Conservation (phyloP, 1,284 basidiomycete genomes). For the Sanghuangporus sanghuang region DNA sequence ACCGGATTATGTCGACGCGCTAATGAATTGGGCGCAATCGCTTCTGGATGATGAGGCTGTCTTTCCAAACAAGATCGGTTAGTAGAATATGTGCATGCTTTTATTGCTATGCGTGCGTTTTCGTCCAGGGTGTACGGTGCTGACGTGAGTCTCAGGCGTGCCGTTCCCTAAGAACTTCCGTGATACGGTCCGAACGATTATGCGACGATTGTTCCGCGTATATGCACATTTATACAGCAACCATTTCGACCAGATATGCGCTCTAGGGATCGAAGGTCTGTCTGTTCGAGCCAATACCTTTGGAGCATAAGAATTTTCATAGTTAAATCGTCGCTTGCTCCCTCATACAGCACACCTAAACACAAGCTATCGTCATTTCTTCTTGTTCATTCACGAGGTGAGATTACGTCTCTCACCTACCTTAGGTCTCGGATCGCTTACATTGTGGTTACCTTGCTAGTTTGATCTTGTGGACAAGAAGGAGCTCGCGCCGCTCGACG, state of each 20-base stretch:
- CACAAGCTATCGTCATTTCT: slow-evolving; percentile 98
- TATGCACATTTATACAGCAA: slow-evolving; percentile 99
- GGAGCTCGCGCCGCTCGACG: slow-evolving; percentile 92
- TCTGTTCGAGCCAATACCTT: too few relatives aligned
- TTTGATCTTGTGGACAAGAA: slow-evolving; percentile 98
- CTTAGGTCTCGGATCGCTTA: neutral
- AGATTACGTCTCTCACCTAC: slow-evolving; percentile 15
- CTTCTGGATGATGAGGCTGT: slow-evolving; percentile 89
- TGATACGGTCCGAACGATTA: slow-evolving; percentile 88
- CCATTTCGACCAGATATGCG: slow-evolving; percentile 98
- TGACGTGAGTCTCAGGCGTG: slow-evolving; percentile 52
- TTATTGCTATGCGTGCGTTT: neutral
- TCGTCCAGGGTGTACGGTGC: neutral
- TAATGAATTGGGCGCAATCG: slow-evolving; percentile 98
- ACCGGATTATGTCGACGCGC: slow-evolving; percentile 94
- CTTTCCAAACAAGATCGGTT: slow-evolving; percentile 95
- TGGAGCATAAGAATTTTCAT: too few relatives aligned
- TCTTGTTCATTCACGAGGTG: slow-evolving; percentile 94
- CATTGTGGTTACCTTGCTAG: slow-evolving; percentile 33
- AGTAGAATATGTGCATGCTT: too few relatives aligned
- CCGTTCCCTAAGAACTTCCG: slow-evolving; percentile 92
- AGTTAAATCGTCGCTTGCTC: neutral
- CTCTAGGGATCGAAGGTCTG: neutral
- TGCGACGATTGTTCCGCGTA: slow-evolving; percentile 90
- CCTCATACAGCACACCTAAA: slow-evolving; percentile 82